Conservation (phyloP, 441 rosid species). For the Gossypium schwendimanii region DNA sequence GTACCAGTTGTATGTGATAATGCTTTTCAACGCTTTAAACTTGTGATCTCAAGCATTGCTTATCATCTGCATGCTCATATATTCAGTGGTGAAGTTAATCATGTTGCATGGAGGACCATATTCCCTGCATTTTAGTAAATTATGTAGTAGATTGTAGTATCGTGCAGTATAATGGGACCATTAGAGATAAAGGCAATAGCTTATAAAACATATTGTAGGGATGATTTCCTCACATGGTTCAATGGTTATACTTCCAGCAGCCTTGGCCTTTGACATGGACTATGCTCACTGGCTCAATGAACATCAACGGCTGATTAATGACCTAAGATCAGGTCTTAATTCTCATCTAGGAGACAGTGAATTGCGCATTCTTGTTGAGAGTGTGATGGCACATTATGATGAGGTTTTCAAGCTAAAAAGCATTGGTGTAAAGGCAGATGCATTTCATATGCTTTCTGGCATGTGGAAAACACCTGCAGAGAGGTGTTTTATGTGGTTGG, state of each 20-base stretch:
- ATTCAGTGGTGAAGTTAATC: no score
- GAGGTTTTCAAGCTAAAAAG: conserved; percentile 67
- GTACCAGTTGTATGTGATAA: no score
- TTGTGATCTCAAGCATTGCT: no score
- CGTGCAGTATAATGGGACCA: neutral
- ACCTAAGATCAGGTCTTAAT: conserved; percentile 65
- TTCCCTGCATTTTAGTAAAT: neutral
- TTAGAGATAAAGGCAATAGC: neutral
- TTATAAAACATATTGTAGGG: neutral
- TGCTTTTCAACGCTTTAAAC: no score
- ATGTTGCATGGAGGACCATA: neutral
- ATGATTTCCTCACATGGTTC: neutral
- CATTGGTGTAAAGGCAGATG: conserved; percentile 70
- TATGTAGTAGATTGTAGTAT: neutral
- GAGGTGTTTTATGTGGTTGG: conserved; percentile 94
- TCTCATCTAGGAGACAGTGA: conserved; percentile 58
- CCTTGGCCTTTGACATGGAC: conserved; percentile 68
- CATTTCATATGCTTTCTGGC: conserved; percentile 92
- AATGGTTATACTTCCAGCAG: conserved; percentile 35
- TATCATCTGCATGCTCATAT: no score
- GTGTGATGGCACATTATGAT: conserved; percentile 73
- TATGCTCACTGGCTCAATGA: conserved; percentile 83
- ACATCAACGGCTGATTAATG: conserved; percentile 61
- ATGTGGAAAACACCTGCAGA: conserved; percentile 95
- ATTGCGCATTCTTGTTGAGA: conserved; percentile 55